Base-by-base conservation (phyloP, 225 moss, liverwort and hornwort species). In the Physcomitrellopsis africana region DNA sequence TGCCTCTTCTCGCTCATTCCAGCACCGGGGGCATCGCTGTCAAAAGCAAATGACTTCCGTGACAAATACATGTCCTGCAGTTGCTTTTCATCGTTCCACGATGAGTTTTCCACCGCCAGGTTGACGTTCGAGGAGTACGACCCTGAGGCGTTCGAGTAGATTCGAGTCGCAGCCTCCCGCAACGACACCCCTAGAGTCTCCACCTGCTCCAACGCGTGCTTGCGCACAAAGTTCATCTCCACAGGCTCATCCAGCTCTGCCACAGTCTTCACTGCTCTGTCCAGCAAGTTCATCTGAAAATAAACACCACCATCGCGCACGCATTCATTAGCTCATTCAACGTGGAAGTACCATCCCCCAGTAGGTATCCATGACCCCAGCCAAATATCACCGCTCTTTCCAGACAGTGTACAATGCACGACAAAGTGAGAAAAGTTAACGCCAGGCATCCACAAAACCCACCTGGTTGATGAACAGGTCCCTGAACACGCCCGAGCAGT, bases 21-120 rank as follows among this genome's bases (percentile, higher is more conserved):
- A 5, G 95, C 85, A 10, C 97, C 97, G 0, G 97, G 97, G 14
- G 85, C 92, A 68, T 99, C 97, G 29, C 95, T 95, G 76, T 99
- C 95, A 55, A 99, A 99, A 59, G 97, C 97, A 67, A 95, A 99
- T 0, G 97, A 99, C 72, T 99, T 99, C 41, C 97, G 81, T 3
- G 95, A 95, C 42, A 99, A 73, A 42, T 99, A 99, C 97, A 99
- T 99, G 67, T 99, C 97, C 80, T 99, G 97, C 51, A 99, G 81
- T 67, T 99, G 97, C 78, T 99, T 95, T 80, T 99, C 97, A 56
- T 99, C 89, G 37, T 99, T 99, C 97, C 97, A 99, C 1, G 97
- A 99, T 1, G 97, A 99, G 29, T 99, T 99, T 70, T 99, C 97
- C 4, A 99, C 95, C 1, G 97, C 97, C 78, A 99, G 60, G 62